Percentiles rank a stretch among this genome's conserved stretches.
Evolutionary conservation across 2,329 filamentous ascomycete species (phyloP).

Genomic region (Sporothrix humicola): DNA sequence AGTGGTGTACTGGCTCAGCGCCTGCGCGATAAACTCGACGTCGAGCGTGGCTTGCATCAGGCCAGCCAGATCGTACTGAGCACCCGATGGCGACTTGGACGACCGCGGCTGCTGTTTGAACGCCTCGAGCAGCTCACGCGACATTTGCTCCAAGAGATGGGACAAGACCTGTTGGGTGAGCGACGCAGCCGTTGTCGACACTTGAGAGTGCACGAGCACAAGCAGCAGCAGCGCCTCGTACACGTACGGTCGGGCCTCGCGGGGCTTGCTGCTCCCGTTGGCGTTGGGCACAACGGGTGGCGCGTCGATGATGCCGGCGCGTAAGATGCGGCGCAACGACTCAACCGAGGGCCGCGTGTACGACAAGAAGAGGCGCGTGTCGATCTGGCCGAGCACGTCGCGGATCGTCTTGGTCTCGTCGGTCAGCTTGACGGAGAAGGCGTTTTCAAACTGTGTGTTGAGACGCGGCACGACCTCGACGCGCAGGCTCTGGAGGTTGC

Average conservation of each 20-base stretch:
- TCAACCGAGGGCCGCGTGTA: slow-evolving; percentile 82
- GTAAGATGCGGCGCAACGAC: slow-evolving; percentile 71
- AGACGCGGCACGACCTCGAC: slow-evolving; percentile 82
- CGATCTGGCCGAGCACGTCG: slow-evolving; percentile 89
- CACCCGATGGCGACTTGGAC: not conserved
- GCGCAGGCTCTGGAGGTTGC: slow-evolving; percentile 85
- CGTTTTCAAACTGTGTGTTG: slow-evolving; percentile 90
- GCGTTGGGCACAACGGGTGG: slow-evolving; percentile 59
- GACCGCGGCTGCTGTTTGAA: slow-evolving; percentile 65
- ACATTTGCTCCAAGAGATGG: slow-evolving; percentile 82
- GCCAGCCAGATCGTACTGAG: slow-evolving; percentile 72
- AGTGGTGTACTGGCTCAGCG: slow-evolving; percentile 85
- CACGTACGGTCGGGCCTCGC: slow-evolving; percentile 83
- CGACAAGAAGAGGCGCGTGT: slow-evolving; percentile 86
- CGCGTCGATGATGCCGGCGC: slow-evolving; percentile 70
- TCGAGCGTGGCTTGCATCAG: slow-evolving; percentile 98
- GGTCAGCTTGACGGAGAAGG: slow-evolving; percentile 91
- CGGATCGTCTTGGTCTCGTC: slow-evolving; percentile 92
- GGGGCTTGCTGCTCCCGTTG: slow-evolving; percentile 61
- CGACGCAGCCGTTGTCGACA: slow-evolving; percentile 76
- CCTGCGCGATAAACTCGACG: slow-evolving; percentile 96
- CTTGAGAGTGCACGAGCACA: slow-evolving; percentile 90
- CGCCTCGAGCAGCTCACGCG: slow-evolving; percentile 77
- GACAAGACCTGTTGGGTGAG: slow-evolving; percentile 83
- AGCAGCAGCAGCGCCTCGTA: slow-evolving; percentile 84